Conservation (phyloP, 2,329 filamentous ascomycete species). For the Aspergillus transmontanensis region DNA sequence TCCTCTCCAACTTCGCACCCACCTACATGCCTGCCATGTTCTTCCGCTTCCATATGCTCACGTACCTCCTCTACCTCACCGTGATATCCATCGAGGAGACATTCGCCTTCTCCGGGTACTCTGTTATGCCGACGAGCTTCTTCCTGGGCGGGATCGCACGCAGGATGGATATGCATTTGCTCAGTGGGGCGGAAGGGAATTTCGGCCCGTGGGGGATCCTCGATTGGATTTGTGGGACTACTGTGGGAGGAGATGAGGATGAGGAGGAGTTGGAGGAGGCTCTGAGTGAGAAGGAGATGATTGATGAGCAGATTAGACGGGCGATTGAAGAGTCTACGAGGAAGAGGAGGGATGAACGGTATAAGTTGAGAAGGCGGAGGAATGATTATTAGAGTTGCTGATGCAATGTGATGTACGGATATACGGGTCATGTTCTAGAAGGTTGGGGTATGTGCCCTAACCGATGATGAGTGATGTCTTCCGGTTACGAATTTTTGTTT, state of each 20-base stretch:
- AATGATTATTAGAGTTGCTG: constrained; percentile 5
- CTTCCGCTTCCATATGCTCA: constrained; percentile 63
- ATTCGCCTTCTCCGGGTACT: constrained; percentile 63
- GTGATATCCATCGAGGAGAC: constrained; percentile 62
- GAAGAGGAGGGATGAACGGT: constrained; percentile 27
- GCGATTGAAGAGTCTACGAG: constrained; percentile 35
- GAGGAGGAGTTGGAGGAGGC: constrained; percentile 46
- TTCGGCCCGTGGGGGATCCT: constrained; percentile 49
- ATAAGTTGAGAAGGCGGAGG: constrained; percentile 17
- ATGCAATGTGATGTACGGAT: not conserved
- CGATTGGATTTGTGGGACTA: constrained; percentile 49
- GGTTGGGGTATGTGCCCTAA: constrained; percentile 2
- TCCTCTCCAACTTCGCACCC: constrained; percentile 58
- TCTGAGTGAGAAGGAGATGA: constrained; percentile 32
- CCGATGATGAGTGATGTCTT: constrained; percentile 7
- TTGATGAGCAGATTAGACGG: constrained; percentile 34
- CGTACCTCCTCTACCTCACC: constrained; percentile 58
- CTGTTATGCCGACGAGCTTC: constrained; percentile 59
- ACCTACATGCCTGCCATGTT: constrained; percentile 58
- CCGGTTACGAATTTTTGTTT: constrained; percentile 4
- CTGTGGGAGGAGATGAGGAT: constrained; percentile 46
- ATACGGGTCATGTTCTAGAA: constrained; percentile 1
- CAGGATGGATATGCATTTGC: constrained; percentile 58
- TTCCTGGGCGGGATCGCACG: constrained; percentile 62
- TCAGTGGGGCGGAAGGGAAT: constrained; percentile 49